Conservation (phyloP, 495 filamentous ascomycete species). For the Trichoderma erinaceum region DNA sequence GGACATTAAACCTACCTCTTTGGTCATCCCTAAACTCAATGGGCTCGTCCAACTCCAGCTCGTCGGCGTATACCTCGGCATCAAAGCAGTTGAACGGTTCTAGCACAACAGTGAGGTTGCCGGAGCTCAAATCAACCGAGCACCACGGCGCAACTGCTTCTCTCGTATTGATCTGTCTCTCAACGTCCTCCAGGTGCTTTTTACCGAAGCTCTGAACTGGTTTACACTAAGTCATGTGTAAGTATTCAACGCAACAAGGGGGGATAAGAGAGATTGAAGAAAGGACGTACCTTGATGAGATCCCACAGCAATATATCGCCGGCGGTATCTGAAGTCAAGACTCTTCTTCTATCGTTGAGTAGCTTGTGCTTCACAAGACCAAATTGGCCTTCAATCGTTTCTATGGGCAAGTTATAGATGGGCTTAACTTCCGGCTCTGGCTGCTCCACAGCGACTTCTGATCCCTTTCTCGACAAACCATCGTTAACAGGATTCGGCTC, state of each 20-base stretch:
- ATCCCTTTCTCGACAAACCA: slow-evolving; percentile 41
- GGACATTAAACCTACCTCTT: slow-evolving; percentile 60
- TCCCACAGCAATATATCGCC: slow-evolving; percentile 98
- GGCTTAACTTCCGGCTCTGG: slow-evolving; percentile 54
- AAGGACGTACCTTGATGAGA: slow-evolving; percentile 60
- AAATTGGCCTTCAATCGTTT: slow-evolving; percentile 91
- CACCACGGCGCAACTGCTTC: slow-evolving; percentile 95
- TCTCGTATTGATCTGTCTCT: slow-evolving; percentile 75
- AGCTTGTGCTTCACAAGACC: slow-evolving; percentile 90
- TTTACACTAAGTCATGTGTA: slow-evolving; percentile 53
- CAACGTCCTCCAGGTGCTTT: slow-evolving; percentile 86
- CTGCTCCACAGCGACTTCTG: slow-evolving; percentile 56
- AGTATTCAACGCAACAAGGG: background rate
- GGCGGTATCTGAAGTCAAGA: slow-evolving; percentile 87
- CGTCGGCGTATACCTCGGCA: slow-evolving; percentile 94
- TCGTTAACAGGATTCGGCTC: slow-evolving; percentile 39
- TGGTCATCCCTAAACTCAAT: slow-evolving; percentile 87
- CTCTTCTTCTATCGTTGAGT: slow-evolving; percentile 82
- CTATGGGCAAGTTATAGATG: slow-evolving; percentile 66
- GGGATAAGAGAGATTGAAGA: background rate
- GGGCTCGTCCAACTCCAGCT: slow-evolving; percentile 63
- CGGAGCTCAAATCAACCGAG: slow-evolving; percentile 86
- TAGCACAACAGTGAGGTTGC: slow-evolving; percentile 79
- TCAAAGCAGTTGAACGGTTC: slow-evolving; percentile 97
- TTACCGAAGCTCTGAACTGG: slow-evolving; percentile 86